These are phyloP conservation scores for Begonia peltatifolia DNA, from an alignment of 306 rosid species.

Conservation along the genomic window DNA sequence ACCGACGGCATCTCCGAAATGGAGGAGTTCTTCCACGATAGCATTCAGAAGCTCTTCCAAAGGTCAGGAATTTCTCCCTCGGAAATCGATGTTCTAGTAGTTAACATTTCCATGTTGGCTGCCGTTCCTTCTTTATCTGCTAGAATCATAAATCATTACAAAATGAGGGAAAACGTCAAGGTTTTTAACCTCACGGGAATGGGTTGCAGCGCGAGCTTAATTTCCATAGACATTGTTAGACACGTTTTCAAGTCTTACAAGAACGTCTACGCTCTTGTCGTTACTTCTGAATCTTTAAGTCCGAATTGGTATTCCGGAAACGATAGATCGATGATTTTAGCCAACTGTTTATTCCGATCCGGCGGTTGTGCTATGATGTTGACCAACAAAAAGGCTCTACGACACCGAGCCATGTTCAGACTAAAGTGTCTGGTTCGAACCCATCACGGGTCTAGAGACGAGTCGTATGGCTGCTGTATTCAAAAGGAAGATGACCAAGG, in stretches of 20 bases:
- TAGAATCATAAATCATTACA: conserved; percentile 51
- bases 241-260: conserved; percentile 36
- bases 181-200: conserved; percentile 70
- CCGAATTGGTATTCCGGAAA: conserved; percentile 83
- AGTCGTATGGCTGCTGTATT: conserved; percentile 48
- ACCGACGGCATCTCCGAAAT: conserved; percentile 38
- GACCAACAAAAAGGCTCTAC: conserved; percentile 7
- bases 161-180: conserved; percentile 55
- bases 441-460: conserved; percentile 74
- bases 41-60: conserved; percentile 36
- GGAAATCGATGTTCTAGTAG: conserved; percentile 64
- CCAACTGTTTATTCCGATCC: conserved; percentile 14
- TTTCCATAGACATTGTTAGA: conserved; percentile 43
- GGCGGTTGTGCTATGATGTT: conserved; percentile 13
- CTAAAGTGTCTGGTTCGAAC: conserved; percentile 9
- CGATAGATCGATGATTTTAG: conserved; percentile 11
- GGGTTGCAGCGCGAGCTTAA: conserved; percentile 87
- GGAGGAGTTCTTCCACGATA: conserved; percentile 70
- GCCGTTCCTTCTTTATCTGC: conserved; percentile 46
- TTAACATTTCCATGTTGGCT: conserved; percentile 64
- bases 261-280: conserved; percentile 50
- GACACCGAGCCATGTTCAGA: conserved; percentile 7
- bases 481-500: conserved; percentile 71
- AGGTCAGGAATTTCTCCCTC: conserved; percentile 42
- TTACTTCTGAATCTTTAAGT: conserved; percentile 68